phyloP scores from a whole-genome alignment of 2,329 filamentous ascomycete species.

The Dactylellina sp. region DNA sequence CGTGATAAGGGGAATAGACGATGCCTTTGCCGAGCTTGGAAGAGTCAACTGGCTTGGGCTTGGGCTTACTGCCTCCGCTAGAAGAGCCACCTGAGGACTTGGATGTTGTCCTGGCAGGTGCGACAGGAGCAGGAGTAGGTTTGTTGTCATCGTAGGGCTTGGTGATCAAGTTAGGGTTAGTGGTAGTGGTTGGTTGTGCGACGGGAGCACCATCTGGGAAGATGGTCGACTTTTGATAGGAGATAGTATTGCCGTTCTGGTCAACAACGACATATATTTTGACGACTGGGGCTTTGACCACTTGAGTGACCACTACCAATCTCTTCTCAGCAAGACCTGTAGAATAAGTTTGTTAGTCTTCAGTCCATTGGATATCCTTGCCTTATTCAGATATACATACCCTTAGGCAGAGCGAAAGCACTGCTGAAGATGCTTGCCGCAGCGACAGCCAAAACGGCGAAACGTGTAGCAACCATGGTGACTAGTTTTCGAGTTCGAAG shows the following conservation, averaged over 20 bases:
- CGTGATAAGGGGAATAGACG: slow-evolving; percentile 71
- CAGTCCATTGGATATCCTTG: background rate
- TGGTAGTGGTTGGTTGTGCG: slow-evolving; percentile 16
- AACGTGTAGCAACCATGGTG: slow-evolving; percentile 46
- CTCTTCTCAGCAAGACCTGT: slow-evolving; percentile 17
- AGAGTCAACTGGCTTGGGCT: slow-evolving; percentile 5
- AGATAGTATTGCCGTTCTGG: slow-evolving; percentile 32
- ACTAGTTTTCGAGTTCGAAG: background rate
- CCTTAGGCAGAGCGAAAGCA: slow-evolving; percentile 34
- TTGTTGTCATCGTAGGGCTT: background rate
- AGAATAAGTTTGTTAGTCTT: slow-evolving; percentile 2
- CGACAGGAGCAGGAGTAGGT: background rate
- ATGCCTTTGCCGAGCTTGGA: slow-evolving; percentile 64
- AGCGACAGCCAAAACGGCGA: slow-evolving; percentile 37
- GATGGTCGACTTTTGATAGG: slow-evolving; percentile 4
- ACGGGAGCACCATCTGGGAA: slow-evolving; percentile 18
- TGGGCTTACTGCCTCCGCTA: slow-evolving; percentile 6
- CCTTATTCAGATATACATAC: slow-evolving; percentile 26
- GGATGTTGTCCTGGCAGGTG: slow-evolving; percentile 6
- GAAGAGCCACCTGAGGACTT: slow-evolving; percentile 7
- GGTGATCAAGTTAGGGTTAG: background rate
- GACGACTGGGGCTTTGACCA: slow-evolving; percentile 14
- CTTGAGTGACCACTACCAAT: slow-evolving; percentile 4
- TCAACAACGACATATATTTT: slow-evolving; percentile 32
- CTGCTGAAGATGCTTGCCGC: slow-evolving; percentile 36